phyloP scores from a whole-genome alignment of 169 alveolate species.

The Plasmodium berghei region DNA sequence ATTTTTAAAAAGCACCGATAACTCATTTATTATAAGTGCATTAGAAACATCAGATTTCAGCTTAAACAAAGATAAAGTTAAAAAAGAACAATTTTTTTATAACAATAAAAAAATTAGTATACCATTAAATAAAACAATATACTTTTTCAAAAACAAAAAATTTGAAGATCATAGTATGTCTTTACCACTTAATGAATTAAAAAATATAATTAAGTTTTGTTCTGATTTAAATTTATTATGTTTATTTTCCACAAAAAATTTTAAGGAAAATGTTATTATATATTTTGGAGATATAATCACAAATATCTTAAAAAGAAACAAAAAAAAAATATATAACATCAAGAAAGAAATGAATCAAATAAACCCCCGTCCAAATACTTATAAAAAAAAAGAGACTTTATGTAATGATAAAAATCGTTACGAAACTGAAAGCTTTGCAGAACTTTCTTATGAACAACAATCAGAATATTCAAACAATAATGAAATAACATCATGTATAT shows the following conservation, averaged over 20 bases:
- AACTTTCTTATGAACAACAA: neutral
- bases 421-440: neutral
- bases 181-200: slow-evolving; percentile 42
- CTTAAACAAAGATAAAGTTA: slow-evolving; percentile 36
- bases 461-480: neutral
- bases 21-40: slow-evolving; percentile 35
- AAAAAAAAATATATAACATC: slow-evolving; percentile 1
- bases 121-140: slow-evolving; percentile 44
- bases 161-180: slow-evolving; percentile 60
- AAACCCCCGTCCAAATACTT: neutral
- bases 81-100: slow-evolving; percentile 73
- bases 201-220: slow-evolving; percentile 41
- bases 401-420: neutral
- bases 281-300: slow-evolving; percentile 51
- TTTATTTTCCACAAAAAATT: slow-evolving; percentile 63
- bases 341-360: neutral
- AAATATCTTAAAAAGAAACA: slow-evolving; percentile 50
- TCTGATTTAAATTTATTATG: slow-evolving; percentile 62
- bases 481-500: slow-evolving; percentile 6
- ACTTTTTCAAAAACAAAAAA: slow-evolving; percentile 60
- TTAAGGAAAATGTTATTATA: slow-evolving; percentile 50
- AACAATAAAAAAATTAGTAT: slow-evolving; percentile 44
- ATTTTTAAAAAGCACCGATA: slow-evolving; percentile 59
- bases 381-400: neutral
- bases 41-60: slow-evolving; percentile 63